Evolutionary conservation across 371 early-diverging fungal species (phyloP), one percentile per base, ranked within the genome.

Genomic region (Fennellomyces sp.): DNA sequence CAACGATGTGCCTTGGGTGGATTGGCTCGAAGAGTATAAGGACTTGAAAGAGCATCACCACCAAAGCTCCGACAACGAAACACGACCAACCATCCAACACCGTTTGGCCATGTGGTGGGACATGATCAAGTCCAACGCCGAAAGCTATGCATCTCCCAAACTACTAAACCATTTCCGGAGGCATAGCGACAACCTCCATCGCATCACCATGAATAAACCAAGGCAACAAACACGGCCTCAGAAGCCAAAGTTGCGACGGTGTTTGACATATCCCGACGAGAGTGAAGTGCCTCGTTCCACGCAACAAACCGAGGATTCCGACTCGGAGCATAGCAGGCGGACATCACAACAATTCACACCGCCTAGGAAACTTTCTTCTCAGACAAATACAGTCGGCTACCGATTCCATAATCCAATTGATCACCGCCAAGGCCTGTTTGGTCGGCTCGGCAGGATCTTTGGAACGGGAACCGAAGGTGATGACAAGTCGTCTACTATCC

Each of bases 1-100:
- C 31, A 70, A 63, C 30, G 70, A 68, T 17, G 55, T 78, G 41
- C 72, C 78, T 2, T 81, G 81, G 81, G 75, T 81, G 2, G 78
- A 81, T 50, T 78, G 81, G 81, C 55, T 81, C 8, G 78, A 78
- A 29, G 81, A 81, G 42, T 59, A 81, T 33, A 72, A 70, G 29
- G 54, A 65, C 1, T 11, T 68, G 28, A 72, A 72, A 58, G 51
- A 33, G 13, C 52, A 48, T 23, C 45, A 45, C 21, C 45, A 21
- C 7, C 4, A 1, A 15, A 28, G 1, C 51, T 2, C 1, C 54
- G 25, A 35, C 25, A 54, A 52, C 25, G 35, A 41, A 12, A 42
- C n/a, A 5, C 28, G 23, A 17, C 11, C 48, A 33, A 36, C 30
- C 33, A 29, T 15, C 45, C 4, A 62, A 17, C 62, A 38, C 11